Evolutionary conservation across 495 filamentous ascomycete species (phyloP).

Genomic region (Podospora pseudoanserina): DNA sequence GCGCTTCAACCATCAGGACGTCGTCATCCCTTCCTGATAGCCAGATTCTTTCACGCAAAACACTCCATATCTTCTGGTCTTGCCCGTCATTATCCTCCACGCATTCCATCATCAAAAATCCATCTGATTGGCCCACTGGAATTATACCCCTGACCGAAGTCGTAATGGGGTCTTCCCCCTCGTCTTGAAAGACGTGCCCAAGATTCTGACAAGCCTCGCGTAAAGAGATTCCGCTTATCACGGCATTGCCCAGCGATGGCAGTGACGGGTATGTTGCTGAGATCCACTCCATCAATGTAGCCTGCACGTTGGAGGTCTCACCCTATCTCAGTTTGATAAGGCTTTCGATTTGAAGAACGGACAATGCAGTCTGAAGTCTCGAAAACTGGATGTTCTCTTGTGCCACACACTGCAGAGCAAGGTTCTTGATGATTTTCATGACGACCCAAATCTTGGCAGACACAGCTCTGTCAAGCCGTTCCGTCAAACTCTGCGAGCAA

Average conservation of each 20-base stretch:
- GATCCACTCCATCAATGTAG: neutral
- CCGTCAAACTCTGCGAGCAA: too few relatives aligned
- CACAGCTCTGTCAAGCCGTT: too few relatives aligned
- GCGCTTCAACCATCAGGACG: too few relatives aligned
- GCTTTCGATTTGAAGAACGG: neutral
- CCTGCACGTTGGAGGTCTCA: neutral
- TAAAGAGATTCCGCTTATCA: neutral
- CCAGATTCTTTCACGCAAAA: neutral
- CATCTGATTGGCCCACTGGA: neutral
- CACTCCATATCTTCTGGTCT: neutral
- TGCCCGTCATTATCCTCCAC: too few relatives aligned
- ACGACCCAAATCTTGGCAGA: too few relatives aligned
- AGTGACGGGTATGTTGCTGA: neutral
- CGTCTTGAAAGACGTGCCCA: neutral
- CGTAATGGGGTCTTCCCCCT: too few relatives aligned
- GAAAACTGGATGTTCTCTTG: neutral
- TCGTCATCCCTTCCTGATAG: too few relatives aligned
- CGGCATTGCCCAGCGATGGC: neutral
- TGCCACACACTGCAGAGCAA: neutral
- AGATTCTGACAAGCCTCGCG: neutral
- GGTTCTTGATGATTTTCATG: too few relatives aligned
- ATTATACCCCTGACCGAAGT: neutral
- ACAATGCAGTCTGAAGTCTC: neutral
- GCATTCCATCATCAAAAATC: neutral
- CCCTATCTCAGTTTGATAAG: neutral